Evolutionary conservation across 225 moss, liverwort and hornwort genomes (phyloP), one percentile per base, ranked within the genome.

Genomic region (Lunularia cruciata): DNA sequence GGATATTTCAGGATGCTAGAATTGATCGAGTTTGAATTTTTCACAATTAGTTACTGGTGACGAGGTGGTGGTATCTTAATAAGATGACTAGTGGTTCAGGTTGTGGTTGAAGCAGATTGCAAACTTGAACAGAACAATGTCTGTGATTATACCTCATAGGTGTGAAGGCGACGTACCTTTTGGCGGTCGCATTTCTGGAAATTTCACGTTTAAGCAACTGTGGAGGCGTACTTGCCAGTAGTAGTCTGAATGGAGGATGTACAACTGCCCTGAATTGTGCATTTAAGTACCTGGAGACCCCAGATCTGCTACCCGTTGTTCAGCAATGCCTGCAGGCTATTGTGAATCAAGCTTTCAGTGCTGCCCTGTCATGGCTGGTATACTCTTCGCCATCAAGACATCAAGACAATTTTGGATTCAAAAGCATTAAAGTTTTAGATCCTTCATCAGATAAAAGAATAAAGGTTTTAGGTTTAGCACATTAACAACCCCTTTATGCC

Each of bases 301-400:
- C 85, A 64, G 89, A 86, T 71, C 65, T 79, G 40, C 78, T 81
- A 35, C 75, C 81, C 57, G 84, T 76, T 69, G 80, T 92, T 57
- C 81, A 92, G 70, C 89, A 89, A 69, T 92, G 87, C 80, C 81
- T 92, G 34, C 75, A 74, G 59, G 80, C 77, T 32, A 83, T 81
- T 52, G 81, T 88, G 49, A 78, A 88, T 68, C 76, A 86, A 74
- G 88, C 89, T 37, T 92, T 92, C 60, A 86, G 79, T 83, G 84
- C 87, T 70, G 78, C 92, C 67, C 67, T 92, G 58, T 84, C 84
- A 73, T 86, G 87, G 89, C 84, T 92, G 85, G 89, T 83, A 84
- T 63, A 27, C 20, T 35, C 52, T 36, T 8, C 36, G 35, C 35
- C 33, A 18, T n/a, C 20, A 49, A 1, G 20, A 6, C n/a, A n/a